Evolutionary conservation across 2,329 filamentous ascomycete genomes (phyloP).

Genomic region (Trichoderma endophyticum): DNA sequence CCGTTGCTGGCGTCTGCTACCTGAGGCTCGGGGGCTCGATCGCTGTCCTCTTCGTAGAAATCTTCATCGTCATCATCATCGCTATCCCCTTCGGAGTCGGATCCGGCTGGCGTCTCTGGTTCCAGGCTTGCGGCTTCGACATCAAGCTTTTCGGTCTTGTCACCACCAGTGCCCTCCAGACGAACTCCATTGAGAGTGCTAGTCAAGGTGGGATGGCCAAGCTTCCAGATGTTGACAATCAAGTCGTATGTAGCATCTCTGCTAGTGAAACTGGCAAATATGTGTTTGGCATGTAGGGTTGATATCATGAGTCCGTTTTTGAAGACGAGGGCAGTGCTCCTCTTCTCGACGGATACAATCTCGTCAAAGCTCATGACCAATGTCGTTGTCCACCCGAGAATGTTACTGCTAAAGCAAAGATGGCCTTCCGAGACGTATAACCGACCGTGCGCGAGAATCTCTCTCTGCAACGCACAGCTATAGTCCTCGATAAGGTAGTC

Average conservation of each 20-base stretch:
- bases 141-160: slow-evolving; percentile 85
- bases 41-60: slow-evolving; percentile 75
- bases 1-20: slow-evolving; percentile 39
- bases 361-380: slow-evolving; percentile 98
- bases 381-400: slow-evolving; percentile 96
- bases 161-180: slow-evolving; percentile 76
- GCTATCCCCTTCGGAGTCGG: slow-evolving; percentile 57
- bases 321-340: slow-evolving; percentile 91
- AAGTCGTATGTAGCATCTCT: slow-evolving; percentile 95
- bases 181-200: slow-evolving; percentile 87
- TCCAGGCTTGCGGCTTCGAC: slow-evolving; percentile 37
- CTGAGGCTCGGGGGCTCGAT: slow-evolving; percentile 64
- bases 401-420: slow-evolving; percentile 98
- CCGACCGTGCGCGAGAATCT: slow-evolving; percentile 90
- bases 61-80: slow-evolving; percentile 65
- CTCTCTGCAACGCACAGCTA: slow-evolving; percentile 90
- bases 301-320: slow-evolving; percentile 97
- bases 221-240: slow-evolving; percentile 97
- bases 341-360: slow-evolving; percentile 93
- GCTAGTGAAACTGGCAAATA: slow-evolving; percentile 92
- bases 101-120: slow-evolving; percentile 49
- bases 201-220: slow-evolving; percentile 86
- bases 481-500: slow-evolving; percentile 99
- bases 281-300: slow-evolving; percentile 89
- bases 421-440: slow-evolving; percentile 97